Evolutionary conservation across 2,329 filamentous ascomycete genomes (phyloP).

Genomic region (Aaosphaeria pasadenensis): DNA sequence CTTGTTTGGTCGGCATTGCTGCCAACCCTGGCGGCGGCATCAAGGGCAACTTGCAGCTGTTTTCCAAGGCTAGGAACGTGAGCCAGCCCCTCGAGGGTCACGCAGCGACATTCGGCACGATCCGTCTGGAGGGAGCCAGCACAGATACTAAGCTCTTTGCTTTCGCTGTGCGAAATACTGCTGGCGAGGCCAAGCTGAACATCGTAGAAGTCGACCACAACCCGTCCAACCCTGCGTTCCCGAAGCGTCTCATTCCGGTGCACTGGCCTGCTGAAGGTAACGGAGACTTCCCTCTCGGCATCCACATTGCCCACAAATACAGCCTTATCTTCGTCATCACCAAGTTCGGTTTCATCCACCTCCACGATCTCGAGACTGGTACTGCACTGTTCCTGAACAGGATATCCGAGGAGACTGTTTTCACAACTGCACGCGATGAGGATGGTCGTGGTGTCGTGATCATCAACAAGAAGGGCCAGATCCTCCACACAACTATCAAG

Average conservation of each 20-base stretch:
- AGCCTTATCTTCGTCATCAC: conserved; percentile 96
- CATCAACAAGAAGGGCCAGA: conserved; percentile 97
- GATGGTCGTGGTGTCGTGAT: conserved; percentile 86
- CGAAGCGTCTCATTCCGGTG: conserved; percentile 95
- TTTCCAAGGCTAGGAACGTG: conserved; percentile 92
- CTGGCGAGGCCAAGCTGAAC: conserved; percentile 84
- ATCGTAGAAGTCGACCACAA: conserved; percentile 96
- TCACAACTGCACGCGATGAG: conserved; percentile 82
- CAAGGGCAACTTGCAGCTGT: conserved; percentile 94
- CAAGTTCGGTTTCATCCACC: conserved; percentile 98
- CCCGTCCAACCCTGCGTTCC: conserved; percentile 81
- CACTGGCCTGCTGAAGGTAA: conserved; percentile 95
- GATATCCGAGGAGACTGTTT: conserved; percentile 98
- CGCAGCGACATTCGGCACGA: conserved; percentile 87
- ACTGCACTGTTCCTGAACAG: conserved; percentile 99
- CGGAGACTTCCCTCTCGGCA: conserved; percentile 96
- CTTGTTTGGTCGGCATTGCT: conserved; percentile 94
- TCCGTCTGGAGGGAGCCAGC: conserved; percentile 83
- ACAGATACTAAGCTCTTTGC: conserved; percentile 94
- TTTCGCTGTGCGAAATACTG: conserved; percentile 87
- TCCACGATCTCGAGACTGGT: conserved; percentile 95
- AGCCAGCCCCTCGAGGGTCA: conserved; percentile 98
- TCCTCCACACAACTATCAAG: conserved; percentile 89
- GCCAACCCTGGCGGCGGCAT: conserved; percentile 90
- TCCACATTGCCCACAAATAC: conserved; percentile 96